These are phyloP conservation scores for Echinosophora koreensis DNA, from an alignment of 306 rosid genomes.

Conservation along the genomic window DNA sequence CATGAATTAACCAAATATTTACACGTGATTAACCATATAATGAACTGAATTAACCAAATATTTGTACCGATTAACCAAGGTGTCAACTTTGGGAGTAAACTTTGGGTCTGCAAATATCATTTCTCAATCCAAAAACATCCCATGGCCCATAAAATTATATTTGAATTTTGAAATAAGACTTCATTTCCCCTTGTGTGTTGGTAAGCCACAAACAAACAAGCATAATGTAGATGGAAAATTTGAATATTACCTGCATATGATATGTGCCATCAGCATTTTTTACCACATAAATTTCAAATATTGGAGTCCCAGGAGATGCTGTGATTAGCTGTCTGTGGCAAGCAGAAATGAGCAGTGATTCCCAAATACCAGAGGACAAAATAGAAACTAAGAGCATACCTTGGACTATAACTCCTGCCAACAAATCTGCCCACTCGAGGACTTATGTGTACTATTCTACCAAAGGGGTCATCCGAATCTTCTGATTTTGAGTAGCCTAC, in stretches of 20 bases:
- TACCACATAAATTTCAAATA: constrained; percentile 92
- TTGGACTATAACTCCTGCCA: constrained; percentile 86
- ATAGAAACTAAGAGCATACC: constrained; percentile 59
- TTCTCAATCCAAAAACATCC: neutral
- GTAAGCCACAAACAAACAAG: constrained; percentile 20
- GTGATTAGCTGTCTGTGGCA: constrained; percentile 84
- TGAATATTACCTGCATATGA: constrained; percentile 70
- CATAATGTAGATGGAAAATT: constrained; percentile 31
- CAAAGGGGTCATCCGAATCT: constrained; percentile 87
- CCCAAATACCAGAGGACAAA: constrained; percentile 33
- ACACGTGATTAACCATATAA: too few relatives aligned
- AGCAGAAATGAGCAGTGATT: constrained; percentile 46
- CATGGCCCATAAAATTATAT: constrained; percentile 4
- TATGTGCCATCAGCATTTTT: constrained; percentile 73
- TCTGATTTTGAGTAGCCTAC: constrained; percentile 92
- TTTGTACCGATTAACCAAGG: too few relatives aligned
- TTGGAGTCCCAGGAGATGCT: constrained; percentile 84
- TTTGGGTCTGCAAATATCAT: too few relatives aligned
- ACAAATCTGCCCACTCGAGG: constrained; percentile 91
- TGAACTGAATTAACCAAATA: too few relatives aligned
- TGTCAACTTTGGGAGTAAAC: too few relatives aligned
- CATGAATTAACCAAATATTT: too few relatives aligned
- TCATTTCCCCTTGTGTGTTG: neutral
- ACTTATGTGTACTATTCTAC: constrained; percentile 78
- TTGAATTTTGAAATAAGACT: constrained; percentile 10